Base-by-base conservation (phyloP, 2,329 filamentous ascomycete species). In the Cladosporium phlei region DNA sequence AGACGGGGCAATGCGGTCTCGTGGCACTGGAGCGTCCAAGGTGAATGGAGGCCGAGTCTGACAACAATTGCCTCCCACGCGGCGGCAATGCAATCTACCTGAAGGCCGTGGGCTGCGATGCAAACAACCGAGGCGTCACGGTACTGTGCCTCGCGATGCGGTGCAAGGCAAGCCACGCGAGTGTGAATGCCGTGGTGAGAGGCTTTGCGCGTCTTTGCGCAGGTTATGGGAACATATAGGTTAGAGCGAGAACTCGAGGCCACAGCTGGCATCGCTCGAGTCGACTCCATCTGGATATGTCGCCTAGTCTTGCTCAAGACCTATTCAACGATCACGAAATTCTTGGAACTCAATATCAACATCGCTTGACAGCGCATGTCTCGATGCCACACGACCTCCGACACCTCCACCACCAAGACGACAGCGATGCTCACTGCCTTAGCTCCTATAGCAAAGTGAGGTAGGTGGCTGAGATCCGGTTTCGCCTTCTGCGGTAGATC, bases 131-230 rank as follows among this genome's bases (percentile, higher is more conserved):
- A 7, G 19, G 19, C n/a, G 38, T 22, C 38, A 22, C 19, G 12
- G 9, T 4, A 6, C 20, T 22, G 28, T 11, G 28, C 12, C 19
- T 22, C n/a, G n/a, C n/a, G n/a, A 22, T 22, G 5, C 6, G 11
- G 2, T 8, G 16, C 16, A 20, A 20, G 12, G 9, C 14, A 24
- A 29, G 37, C 37, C 37, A 39, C 24, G 24, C n/a, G 17, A 20
- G 10, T 22, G 8, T 25, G 29, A 8, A 28, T 27, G 21, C 22
- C 14, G 11, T n/a, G n/a, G n/a, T 45, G 40, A 34, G 40, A 35
- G 40, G 11, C 40, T 45, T 45, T 45, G 40, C 40, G 30, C 40
- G 30, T 17, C 40, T 45, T 45, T 45, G 40, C 40, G 40, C 40
- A 37, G 29, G 21, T 45, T 45, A 21, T 6, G 12, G 16, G 22